Base-by-base conservation (phyloP, 257 asterid genomes). In the Solanum clarkiae region DNA sequence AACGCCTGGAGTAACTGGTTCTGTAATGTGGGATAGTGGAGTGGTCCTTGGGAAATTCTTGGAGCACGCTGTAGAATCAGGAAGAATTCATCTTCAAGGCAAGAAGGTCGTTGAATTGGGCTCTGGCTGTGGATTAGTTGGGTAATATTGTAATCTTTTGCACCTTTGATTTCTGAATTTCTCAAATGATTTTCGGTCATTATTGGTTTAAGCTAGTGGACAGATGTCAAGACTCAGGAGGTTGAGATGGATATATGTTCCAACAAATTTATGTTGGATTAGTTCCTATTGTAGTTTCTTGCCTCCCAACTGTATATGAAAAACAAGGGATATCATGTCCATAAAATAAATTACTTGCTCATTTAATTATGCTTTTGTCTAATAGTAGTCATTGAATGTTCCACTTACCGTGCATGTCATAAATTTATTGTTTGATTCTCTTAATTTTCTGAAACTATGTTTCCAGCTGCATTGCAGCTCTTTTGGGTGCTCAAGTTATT, bases 1-100 rank as follows among this genome's bases (percentile, higher is more conserved):
- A 60, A 89, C 97, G 83, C 97, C 99, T 42, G 98, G 99, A 81
- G 98, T 96, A 85, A 96, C 98, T 80, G 99, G 99, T 82, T 69
- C 99, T 32, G 98, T 94, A 86, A 93, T 96, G 98, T 96, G 99
- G 99, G 98, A 94, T 89, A 95, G 98, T 83, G 99, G 98, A 80
- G 93, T 95, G 83, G 91, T 95, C 79, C 92, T 94, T 20, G 98
- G 97, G 75, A 95, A 95, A 90, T 94, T 94, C 90, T 62, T 95
- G 84, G 99, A 95, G 90, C 97, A 94, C 87, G 93, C 97, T 63
- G 92, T 90, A 80, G 98, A 94, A 88, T 82, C 93, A n/a, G 93
- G 92, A 85, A 83, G 85, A 36, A 84, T 94, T 86, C 22, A 69
- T 57, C 92, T 96, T 85, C 97, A 87, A 84, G 96, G 92, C 54